Conservation (phyloP, 345 rosid species). For the Psidium friedrichsthalianum region DNA sequence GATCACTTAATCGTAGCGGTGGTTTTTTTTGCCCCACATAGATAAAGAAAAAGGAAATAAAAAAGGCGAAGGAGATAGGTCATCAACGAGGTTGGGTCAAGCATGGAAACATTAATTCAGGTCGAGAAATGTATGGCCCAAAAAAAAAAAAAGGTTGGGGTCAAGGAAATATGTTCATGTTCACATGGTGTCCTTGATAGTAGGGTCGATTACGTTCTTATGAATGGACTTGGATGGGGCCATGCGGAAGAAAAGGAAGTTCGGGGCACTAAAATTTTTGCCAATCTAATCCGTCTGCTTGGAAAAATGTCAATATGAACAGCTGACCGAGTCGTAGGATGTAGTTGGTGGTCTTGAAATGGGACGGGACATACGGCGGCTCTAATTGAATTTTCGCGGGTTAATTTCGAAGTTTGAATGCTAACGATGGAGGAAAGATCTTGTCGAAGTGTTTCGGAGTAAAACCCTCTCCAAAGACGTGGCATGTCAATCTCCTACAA, state of each 20-base stretch:
- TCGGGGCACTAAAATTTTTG: not conserved
- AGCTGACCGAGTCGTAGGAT: not conserved
- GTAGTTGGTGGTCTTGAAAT: not conserved
- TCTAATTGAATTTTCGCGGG: not conserved
- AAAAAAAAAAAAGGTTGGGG: not conserved
- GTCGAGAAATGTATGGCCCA: not conserved
- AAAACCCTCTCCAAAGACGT: not conserved
- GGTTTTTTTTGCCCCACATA: not conserved
- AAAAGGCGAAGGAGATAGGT: not conserved
- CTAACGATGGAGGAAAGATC: not conserved
- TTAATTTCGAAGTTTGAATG: not conserved
- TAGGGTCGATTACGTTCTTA: not conserved
- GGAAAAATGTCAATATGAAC: not conserved
- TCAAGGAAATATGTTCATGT: not conserved
- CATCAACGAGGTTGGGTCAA: not conserved
- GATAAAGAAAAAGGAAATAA: not conserved
- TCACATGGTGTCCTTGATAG: not conserved
- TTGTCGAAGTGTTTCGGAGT: not conserved
- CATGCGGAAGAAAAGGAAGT: not conserved
- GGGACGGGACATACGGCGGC: not conserved
- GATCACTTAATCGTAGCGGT: not conserved
- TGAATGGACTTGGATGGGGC: not conserved
- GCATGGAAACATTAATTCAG: not conserved
- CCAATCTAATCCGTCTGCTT: not conserved
- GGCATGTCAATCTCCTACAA: not conserved